Base-by-base conservation (phyloP, 1,284 basidiomycete genomes). In the Tilletia walkeri region DNA sequence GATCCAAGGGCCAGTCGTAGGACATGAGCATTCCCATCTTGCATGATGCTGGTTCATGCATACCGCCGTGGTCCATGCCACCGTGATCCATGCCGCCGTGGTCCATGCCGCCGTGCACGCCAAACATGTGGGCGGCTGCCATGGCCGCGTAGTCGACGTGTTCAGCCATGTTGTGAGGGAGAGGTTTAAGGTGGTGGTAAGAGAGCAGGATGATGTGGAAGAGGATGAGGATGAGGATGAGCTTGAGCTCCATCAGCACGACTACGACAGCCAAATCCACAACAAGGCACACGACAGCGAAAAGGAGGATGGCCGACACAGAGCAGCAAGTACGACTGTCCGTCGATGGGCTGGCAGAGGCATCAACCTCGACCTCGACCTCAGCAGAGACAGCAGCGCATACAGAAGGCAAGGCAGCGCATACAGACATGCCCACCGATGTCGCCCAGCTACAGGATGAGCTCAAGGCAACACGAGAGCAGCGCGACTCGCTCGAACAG, bases 401-500 rank as follows among this genome's bases (percentile, higher is more conserved):
- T 7, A n/a, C 50, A 53, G n/a, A 18, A n/a, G n/a, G n/a, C 10
- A 53, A 24, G n/a, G n/a, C 50, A 53, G 50, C 50, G 30, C 24
- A 30, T n/a, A 30, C 24, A 30, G 10, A 20, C 16, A 63, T 41
- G 59, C 36, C 59, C 30, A 39, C 30, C 34, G 38, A 63, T 39
- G 59, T 63, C 34, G 36, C 34, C 59, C 59, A 63, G 59, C 59
- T 63, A 34, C 59, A 63, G 2, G 14, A 14, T 36, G 78, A 80
- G 67, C 75, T 82, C 2, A 30, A 36, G 4, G 69, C 73, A 0
- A 73, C 74, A 0, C 74, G 74, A 10, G 88, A 90, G 73, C 95
- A 98, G 86, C 94, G 93, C 84, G 94, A 96, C 72, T 86, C 87
- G 5, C 88, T 94, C 56, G 90, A 91, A 24, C 85, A 89, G 24